Conservation (phyloP, 169 alveolate genomes). For the Eimeria sp. region DNA sequence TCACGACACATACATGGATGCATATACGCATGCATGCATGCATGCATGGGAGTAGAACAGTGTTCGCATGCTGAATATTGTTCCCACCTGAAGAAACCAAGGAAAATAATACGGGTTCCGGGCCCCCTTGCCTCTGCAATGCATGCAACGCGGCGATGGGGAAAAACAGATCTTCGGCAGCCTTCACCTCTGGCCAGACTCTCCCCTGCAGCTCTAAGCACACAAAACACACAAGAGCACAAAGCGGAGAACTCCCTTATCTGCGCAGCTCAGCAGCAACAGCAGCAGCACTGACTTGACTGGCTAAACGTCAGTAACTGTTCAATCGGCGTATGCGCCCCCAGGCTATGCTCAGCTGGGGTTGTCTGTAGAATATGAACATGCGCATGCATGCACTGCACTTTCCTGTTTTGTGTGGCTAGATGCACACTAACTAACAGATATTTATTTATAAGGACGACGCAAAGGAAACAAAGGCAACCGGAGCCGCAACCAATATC, state of each 20-base stretch:
- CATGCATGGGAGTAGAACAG: too few species aligned
- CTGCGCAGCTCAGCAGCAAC: not conserved
- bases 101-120: constrained; percentile 41
- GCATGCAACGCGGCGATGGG: constrained; percentile 8
- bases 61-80: not conserved
- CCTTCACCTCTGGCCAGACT: constrained; percentile 54
- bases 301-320: not conserved
- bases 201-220: constrained; percentile 35
- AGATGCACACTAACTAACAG: not conserved
- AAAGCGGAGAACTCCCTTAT: not conserved
- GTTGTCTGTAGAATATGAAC: not conserved
- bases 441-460: too few species aligned
- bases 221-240: not conserved
- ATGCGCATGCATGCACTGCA: not conserved
- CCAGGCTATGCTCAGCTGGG: too few species aligned
- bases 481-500: too few species aligned
- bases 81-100: constrained; percentile 36
- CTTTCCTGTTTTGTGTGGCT: not conserved
- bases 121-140: constrained; percentile 13
- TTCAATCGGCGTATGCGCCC: not conserved
- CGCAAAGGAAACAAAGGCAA: too few species aligned
- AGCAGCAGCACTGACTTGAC: not conserved
- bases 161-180: constrained; percentile 2
- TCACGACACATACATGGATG: not conserved
- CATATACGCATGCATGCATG: not conserved